Conservation (phyloP, 2,329 filamentous ascomycete genomes). For the Cryphonectria radicalis region DNA sequence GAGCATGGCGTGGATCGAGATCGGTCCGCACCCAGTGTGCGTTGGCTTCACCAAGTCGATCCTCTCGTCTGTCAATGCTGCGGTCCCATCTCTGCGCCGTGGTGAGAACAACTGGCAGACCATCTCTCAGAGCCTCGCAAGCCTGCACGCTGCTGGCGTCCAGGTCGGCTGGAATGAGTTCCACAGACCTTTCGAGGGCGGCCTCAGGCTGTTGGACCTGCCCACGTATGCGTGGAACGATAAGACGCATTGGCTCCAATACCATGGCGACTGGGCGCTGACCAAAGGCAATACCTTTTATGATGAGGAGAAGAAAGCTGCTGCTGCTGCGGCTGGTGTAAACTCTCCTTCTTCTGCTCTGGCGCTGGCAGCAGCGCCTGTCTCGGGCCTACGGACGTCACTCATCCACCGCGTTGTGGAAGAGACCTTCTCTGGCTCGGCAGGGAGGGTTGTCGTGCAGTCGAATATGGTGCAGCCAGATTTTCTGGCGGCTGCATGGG, state of each 20-base stretch:
- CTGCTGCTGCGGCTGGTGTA: background rate
- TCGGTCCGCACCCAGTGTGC: slow-evolving; percentile 71
- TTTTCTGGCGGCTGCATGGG: slow-evolving; percentile 43
- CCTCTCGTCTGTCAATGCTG: slow-evolving; percentile 45
- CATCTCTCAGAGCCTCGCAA: slow-evolving; percentile 51
- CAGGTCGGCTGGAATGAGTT: slow-evolving; percentile 65
- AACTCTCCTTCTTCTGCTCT: background rate
- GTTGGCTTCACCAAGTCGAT: slow-evolving; percentile 62
- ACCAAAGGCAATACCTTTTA: slow-evolving; percentile 36
- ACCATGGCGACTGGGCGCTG: slow-evolving; percentile 62
- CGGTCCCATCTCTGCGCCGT: slow-evolving; percentile 57
- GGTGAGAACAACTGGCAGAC: slow-evolving; percentile 62
- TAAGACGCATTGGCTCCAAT: slow-evolving; percentile 75
- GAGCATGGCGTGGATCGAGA: slow-evolving; percentile 60
- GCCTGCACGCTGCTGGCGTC: slow-evolving; percentile 59
- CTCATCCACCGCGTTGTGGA: slow-evolving; percentile 32
- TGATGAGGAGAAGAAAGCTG: slow-evolving; percentile 18
- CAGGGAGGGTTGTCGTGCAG: slow-evolving; percentile 40
- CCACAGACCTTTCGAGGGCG: slow-evolving; percentile 63
- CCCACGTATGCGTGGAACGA: slow-evolving; percentile 71
- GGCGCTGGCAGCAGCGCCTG: background rate
- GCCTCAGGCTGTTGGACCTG: slow-evolving; percentile 64
- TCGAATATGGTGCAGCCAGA: slow-evolving; percentile 46
- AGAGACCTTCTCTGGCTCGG: slow-evolving; percentile 36
- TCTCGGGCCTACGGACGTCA: background rate